These are phyloP conservation scores for Gelatoporia subvermispora DNA, from an alignment of 768 basidiomycete species.

Conservation along the genomic window DNA sequence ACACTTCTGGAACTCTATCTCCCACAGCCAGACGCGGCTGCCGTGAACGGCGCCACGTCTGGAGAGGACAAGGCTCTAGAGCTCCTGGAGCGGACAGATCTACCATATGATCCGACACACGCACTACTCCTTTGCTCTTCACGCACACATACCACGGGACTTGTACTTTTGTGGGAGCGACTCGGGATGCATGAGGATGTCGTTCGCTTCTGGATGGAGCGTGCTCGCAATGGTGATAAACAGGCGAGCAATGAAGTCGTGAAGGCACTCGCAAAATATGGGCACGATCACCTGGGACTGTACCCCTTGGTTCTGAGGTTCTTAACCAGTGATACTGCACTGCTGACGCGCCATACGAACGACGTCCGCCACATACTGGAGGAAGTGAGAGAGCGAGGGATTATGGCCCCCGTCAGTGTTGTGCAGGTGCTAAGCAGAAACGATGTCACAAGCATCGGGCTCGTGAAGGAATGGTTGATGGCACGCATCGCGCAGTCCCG, in stretches of 20 bases:
- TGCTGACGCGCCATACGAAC: conserved; percentile 63
- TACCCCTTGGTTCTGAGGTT: conserved; percentile 88
- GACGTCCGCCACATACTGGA: conserved; percentile 73
- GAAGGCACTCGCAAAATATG: conserved; percentile 71
- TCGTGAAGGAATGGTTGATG: conserved; percentile 90
- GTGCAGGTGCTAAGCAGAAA: conserved; percentile 87
- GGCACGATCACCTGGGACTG: conserved; percentile 61
- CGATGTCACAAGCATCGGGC: conserved; percentile 83
- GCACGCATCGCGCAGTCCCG: conserved; percentile 67
- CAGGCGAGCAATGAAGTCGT: conserved; percentile 55
- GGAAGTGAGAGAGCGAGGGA: conserved; percentile 71
- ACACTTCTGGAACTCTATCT: conserved; percentile 93
- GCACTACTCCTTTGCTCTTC: conserved; percentile 94
- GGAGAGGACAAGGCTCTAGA: conserved; percentile 60
- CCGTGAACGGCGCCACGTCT: conserved; percentile 10
- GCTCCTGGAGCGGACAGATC: conserved; percentile 52
- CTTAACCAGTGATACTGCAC: conserved; percentile 74
- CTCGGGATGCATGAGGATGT: conserved; percentile 97
- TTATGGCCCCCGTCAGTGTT: conserved; percentile 87
- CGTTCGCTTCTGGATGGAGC: conserved; percentile 88
- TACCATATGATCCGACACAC: conserved; percentile 84
- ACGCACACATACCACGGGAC: conserved; percentile 72
- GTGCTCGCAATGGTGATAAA: conserved; percentile 39
- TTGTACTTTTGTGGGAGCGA: conserved; percentile 88
- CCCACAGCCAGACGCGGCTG: conserved; percentile 38